These are phyloP conservation scores for Parasarocladium wereldwijsianum DNA, from an alignment of 2,329 filamentous ascomycete genomes.

Conservation along the genomic window DNA sequence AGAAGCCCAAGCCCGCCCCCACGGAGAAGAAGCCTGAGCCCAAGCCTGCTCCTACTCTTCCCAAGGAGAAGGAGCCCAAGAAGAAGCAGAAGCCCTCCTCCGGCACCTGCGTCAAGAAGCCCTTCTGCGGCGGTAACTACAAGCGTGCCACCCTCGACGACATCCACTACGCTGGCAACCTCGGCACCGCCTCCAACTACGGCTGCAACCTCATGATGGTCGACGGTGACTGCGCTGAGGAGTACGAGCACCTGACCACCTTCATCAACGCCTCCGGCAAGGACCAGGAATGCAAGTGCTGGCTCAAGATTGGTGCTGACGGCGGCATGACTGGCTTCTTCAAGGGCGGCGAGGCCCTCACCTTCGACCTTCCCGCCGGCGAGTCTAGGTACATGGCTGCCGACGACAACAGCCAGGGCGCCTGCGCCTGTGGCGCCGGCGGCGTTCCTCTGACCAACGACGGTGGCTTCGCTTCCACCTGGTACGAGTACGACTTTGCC, in stretches of 20 bases:
- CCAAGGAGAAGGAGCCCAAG: slow-evolving; percentile 1
- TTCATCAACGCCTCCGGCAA: slow-evolving; percentile 22
- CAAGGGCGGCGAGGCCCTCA: slow-evolving; percentile 22
- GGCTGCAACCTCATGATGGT: slow-evolving; percentile 39
- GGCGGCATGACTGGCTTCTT: slow-evolving; percentile 33
- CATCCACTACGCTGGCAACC: slow-evolving; percentile 33
- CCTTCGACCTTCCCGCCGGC: slow-evolving; percentile 24
- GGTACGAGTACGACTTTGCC: slow-evolving; percentile 35
- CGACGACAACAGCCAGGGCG: slow-evolving; percentile 32
- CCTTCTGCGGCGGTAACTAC: slow-evolving; percentile 20
- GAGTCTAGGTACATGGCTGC: slow-evolving; percentile 26
- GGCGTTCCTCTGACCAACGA: slow-evolving; percentile 17
- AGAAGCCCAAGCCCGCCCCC: slow-evolving; percentile 7
- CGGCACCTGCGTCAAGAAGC: slow-evolving; percentile 10
- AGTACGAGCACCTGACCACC: slow-evolving; percentile 29
- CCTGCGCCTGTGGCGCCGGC: slow-evolving; percentile 25
- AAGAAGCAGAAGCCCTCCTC: slow-evolving; percentile 2
- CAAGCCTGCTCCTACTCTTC: slow-evolving; percentile 5
- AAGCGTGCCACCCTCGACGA: slow-evolving; percentile 32
- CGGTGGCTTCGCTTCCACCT: slow-evolving; percentile 29
- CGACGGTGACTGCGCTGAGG: slow-evolving; percentile 15
- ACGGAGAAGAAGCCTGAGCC: slow-evolving; percentile 6
- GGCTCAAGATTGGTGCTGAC: slow-evolving; percentile 36
- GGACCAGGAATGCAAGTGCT: slow-evolving; percentile 26
- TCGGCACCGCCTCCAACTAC: slow-evolving; percentile 23